Percentiles rank a stretch among this genome's conserved stretches.
Conservation (phyloP, 352 stramenopile species). For the Phytopythium kandeliae region DNA sequence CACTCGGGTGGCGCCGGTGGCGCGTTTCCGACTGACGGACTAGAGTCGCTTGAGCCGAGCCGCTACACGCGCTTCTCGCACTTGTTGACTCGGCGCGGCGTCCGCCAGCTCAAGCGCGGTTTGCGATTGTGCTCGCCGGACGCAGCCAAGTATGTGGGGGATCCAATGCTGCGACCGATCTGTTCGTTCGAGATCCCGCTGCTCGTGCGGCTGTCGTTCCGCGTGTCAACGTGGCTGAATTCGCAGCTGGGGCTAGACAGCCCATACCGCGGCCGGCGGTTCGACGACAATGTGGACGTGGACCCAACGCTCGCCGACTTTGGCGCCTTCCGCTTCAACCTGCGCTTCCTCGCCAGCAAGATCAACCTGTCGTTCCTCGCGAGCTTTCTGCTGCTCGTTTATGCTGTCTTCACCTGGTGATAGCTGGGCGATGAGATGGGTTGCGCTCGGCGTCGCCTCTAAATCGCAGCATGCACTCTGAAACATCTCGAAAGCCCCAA, state of each 20-base stretch:
- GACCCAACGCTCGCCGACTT: slow-evolving; percentile 30
- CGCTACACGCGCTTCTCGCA: slow-evolving; percentile 50
- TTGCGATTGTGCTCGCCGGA: slow-evolving; percentile 74
- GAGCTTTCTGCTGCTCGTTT: slow-evolving; percentile 52
- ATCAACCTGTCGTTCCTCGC: slow-evolving; percentile 72
- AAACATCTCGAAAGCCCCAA: too few relatives aligned
- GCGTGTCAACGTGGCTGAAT: slow-evolving; percentile 79
- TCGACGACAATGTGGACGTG: slow-evolving; percentile 73
- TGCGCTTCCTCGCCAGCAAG: slow-evolving; percentile 84
- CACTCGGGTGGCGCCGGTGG: slow-evolving; percentile 31
- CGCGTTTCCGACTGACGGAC: slow-evolving; percentile 10
- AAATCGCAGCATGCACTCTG: too few relatives aligned
- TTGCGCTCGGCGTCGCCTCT: too few relatives aligned
- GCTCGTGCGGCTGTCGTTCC: slow-evolving; percentile 76
- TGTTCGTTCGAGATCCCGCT: slow-evolving; percentile 71
- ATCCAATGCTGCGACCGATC: slow-evolving; percentile 84
- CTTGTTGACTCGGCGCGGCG: slow-evolving; percentile 50
- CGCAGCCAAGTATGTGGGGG: slow-evolving; percentile 57
- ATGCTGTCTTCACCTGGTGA: slow-evolving; percentile 70
- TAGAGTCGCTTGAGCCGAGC: slow-evolving; percentile 61
- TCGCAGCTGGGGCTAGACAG: slow-evolving; percentile 52
- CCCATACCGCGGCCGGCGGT: slow-evolving; percentile 58
- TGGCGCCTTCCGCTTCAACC: slow-evolving; percentile 72
- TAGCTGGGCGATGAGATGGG: neutral
- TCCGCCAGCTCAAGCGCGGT: slow-evolving; percentile 60